Evolutionary conservation across 1,284 basidiomycete species (phyloP).

Genomic region (Leccinum fuscescens): DNA sequence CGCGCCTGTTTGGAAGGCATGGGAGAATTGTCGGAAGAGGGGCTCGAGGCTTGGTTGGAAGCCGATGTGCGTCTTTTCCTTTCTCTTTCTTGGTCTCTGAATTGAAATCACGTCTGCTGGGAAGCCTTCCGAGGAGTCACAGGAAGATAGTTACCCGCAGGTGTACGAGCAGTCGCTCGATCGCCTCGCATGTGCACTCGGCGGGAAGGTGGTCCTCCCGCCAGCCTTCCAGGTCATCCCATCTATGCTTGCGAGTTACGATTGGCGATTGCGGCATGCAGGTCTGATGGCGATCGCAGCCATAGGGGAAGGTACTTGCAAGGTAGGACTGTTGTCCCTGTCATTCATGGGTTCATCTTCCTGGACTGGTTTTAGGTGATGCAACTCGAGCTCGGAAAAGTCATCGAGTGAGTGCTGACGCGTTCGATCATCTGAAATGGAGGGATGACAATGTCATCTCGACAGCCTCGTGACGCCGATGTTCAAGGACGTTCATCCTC

Average conservation of each 20-base stretch:
- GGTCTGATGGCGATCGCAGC: conserved; percentile 79
- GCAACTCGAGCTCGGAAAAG: conserved; percentile 72
- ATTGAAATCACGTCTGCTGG: conserved; percentile 5
- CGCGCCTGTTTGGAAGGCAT: conserved; percentile 76
- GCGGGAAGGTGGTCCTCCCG: conserved; percentile 68
- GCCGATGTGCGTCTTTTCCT: conserved; percentile 58
- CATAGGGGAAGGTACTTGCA: conserved; percentile 74
- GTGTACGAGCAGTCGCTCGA: conserved; percentile 79
- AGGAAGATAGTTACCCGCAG: conserved; percentile 71
- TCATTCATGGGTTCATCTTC: neutral
- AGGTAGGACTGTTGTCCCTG: conserved; percentile 35
- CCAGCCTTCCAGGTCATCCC: conserved; percentile 78
- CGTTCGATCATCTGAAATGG: conserved; percentile 1
- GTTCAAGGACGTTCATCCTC: conserved; percentile 75
- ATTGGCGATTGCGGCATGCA: conserved; percentile 81
- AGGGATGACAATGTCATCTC: neutral
- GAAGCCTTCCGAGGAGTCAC: conserved; percentile 65
- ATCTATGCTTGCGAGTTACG: conserved; percentile 71
- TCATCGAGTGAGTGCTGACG: conserved; percentile 53
- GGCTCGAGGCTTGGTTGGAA: conserved; percentile 62
- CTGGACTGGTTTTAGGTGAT: conserved; percentile 47
- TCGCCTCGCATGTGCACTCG: conserved; percentile 70
- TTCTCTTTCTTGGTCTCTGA: neutral
- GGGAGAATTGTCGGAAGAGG: conserved; percentile 69
- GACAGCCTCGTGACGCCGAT: conserved; percentile 68